Evolutionary conservation across 192 early-diverging fungal species (phyloP).

Genomic region (Cetraspora pellucida): DNA sequence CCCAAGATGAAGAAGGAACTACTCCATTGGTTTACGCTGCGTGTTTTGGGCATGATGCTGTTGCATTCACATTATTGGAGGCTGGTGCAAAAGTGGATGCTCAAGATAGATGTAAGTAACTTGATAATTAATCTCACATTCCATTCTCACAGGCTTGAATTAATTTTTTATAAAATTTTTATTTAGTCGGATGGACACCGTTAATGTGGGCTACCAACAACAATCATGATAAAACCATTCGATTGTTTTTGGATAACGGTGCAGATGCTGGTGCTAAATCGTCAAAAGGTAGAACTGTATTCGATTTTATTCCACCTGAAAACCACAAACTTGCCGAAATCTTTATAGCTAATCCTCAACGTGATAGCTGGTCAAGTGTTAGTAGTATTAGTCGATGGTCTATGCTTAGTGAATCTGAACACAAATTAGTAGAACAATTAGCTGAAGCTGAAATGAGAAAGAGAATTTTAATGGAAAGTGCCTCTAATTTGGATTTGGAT

Average conservation of each 20-base stretch:
- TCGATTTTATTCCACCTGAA: slow-evolving; percentile 68
- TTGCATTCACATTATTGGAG: slow-evolving; percentile 70
- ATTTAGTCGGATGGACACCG: slow-evolving; percentile 80
- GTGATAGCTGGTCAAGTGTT: slow-evolving; percentile 47
- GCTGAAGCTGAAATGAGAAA: slow-evolving; percentile 47
- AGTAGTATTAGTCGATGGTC: slow-evolving; percentile 37
- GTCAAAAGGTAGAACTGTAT: slow-evolving; percentile 70
- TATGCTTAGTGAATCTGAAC: slow-evolving; percentile 42
- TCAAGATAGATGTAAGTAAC: slow-evolving; percentile 75
- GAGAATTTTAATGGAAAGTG: slow-evolving; percentile 49
- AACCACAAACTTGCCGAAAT: slow-evolving; percentile 57
- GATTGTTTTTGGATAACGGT: slow-evolving; percentile 74
- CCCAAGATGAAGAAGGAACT: slow-evolving; percentile 82
- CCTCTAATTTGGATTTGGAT: slow-evolving; percentile 49
- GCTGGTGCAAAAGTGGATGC: slow-evolving; percentile 75
- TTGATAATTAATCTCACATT: neutral
- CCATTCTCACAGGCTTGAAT: neutral
- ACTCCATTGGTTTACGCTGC: slow-evolving; percentile 87
- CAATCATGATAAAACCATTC: slow-evolving; percentile 72
- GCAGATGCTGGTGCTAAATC: slow-evolving; percentile 73
- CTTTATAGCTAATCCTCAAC: slow-evolving; percentile 45
- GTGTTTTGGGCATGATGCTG: slow-evolving; percentile 80
- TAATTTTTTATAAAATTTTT: neutral
- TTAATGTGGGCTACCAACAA: slow-evolving; percentile 90
- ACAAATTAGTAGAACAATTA: slow-evolving; percentile 47